Evolutionary conservation across 352 stramenopile genomes (phyloP), one percentile per base, ranked within the genome.

Genomic region (Phytophthora pluvialis): DNA sequence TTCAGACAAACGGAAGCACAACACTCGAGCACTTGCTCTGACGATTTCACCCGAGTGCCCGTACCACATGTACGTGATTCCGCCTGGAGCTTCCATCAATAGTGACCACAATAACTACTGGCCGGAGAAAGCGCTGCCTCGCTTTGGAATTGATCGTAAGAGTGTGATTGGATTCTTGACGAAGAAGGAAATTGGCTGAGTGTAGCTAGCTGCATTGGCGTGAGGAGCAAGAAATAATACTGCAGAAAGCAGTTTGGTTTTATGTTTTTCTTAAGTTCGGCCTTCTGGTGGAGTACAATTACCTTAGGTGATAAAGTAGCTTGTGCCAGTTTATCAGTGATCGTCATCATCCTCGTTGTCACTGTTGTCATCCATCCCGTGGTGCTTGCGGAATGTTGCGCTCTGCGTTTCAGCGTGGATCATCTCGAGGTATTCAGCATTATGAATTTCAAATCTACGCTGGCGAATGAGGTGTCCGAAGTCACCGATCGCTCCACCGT

Each of bases 401-500:
- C 49, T 83, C 39, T 81, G 77, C 3, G 60, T 62, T 63, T 88
- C 82, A 13, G 81, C 78, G 40, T 94, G 82, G 33, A 96, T 78
- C 81, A 93, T 90, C 50, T 93, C 86, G 21, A 93, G 70, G 64
- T 96, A 97, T 62, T 97, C 88, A 7, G 78, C 81, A 51, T 97
- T 95, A 65, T 97, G 86, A 55, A 94, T 93, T 53, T 94, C 85
- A 66, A 94, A 95, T 33, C 86, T 78, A 10, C 83, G 80, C 53
- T 92, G 86, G 16, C 88, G 87, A 64, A 95, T 94, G 29, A 94
- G 70, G 8, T 83, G 77, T 1, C 82, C 84, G 45, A 93, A 93
- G 49, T 95, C 83, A 0, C 84, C 84, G 26, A 91, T 81, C 4
- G 68, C 64, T 29, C 68, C 63, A 28, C 73, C 74, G 33, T 90